phyloP scores from a whole-genome alignment of 1,284 basidiomycete species.

The Irpex sp. region DNA sequence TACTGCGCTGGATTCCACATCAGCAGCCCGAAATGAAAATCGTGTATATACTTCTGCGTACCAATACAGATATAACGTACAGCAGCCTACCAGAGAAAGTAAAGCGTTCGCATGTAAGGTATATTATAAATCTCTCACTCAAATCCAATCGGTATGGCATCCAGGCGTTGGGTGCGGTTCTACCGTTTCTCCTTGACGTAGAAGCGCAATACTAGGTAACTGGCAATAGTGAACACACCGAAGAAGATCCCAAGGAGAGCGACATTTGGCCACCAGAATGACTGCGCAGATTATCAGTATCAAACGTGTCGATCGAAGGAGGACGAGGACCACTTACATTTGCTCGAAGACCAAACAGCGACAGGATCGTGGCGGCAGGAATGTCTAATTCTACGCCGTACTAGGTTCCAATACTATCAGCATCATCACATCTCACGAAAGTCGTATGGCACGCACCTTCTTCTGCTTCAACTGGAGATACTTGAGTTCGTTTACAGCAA shows the following conservation, averaged over 20 bases:
- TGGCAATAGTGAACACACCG: slow-evolving; percentile 66
- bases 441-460: slow-evolving; percentile 50
- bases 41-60: neutral
- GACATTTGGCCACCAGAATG: slow-evolving; percentile 96
- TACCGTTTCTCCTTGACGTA: slow-evolving; percentile 90
- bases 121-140: neutral
- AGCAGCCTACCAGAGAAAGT: neutral
- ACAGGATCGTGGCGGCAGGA: slow-evolving; percentile 90
- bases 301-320: slow-evolving; percentile 3
- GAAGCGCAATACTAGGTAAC: slow-evolving; percentile 80
- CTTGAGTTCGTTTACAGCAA: slow-evolving; percentile 93
- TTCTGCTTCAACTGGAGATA: slow-evolving; percentile 91
- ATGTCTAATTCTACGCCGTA: slow-evolving; percentile 94
- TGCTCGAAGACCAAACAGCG: slow-evolving; percentile 84
- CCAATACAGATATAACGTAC: neutral
- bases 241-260: slow-evolving; percentile 83
- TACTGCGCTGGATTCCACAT: neutral
- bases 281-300: slow-evolving; percentile 39
- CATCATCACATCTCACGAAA: neutral
- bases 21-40: neutral
- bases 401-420: slow-evolving; percentile 32
- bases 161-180: slow-evolving; percentile 4
- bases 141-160: no score
- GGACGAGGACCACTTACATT: slow-evolving; percentile 45
- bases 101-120: neutral